Evolutionary conservation across 805 yeast genomes (phyloP).

Genomic region (Helenozyma baotianmanensis): DNA sequence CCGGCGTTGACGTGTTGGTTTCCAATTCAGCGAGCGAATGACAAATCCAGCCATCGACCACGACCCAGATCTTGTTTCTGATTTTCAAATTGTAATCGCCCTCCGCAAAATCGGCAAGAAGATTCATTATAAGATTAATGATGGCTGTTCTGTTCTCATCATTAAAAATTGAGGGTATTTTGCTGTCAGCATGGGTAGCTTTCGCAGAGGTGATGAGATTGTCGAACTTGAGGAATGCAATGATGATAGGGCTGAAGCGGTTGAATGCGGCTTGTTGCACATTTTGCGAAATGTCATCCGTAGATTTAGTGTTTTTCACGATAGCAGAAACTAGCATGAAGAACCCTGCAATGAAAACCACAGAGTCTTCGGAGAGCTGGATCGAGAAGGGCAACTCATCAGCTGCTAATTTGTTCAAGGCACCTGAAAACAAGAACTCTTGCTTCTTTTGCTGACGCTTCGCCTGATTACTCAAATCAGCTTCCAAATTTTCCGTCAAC

Average conservation of each 20-base stretch:
- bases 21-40: conserved; percentile 20
- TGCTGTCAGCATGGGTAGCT: conserved; percentile 6
- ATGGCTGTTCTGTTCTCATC: conserved; percentile 34
- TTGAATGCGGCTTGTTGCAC: conserved; percentile 22
- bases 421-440: conserved; percentile 21
- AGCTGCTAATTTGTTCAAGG: conserved; percentile 1
- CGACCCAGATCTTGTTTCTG: conserved; percentile 58
- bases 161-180: conserved; percentile 22
- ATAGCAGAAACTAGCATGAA: conserved; percentile 53
- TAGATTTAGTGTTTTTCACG: conserved; percentile 23
- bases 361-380: conserved; percentile 75
- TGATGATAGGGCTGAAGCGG: conserved; percentile 30
- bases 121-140: conserved; percentile 41
- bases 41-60: conserved; percentile 67
- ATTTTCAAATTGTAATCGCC: conserved; percentile 24
- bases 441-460: conserved; percentile 31
- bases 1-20: conserved; percentile 8
- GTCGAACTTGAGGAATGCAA: conserved; percentile 36
- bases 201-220: conserved; percentile 24
- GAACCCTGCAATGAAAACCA: conserved; percentile 69
- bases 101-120: conserved; percentile 50
- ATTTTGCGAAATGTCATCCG: conserved; percentile 21
- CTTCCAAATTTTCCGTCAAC: conserved; percentile 34
- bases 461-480: conserved; percentile 26
- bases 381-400: conserved; percentile 25